phyloP scores from a whole-genome alignment of 169 alveolate species.

The Cryptosporidium muris region DNA sequence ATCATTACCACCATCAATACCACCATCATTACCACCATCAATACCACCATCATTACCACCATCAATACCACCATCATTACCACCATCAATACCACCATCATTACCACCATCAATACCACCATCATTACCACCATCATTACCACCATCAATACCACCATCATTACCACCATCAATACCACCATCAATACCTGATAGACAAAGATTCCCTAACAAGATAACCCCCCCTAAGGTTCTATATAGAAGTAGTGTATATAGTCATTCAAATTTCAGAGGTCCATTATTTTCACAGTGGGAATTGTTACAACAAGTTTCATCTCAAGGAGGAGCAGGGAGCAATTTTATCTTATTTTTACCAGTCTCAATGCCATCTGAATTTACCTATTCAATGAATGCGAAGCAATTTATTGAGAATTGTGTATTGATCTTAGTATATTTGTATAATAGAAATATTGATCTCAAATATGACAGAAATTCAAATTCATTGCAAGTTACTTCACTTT shows the following conservation, averaged over 20 bases:
- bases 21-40: background rate
- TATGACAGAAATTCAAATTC: background rate
- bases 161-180: slow-evolving; percentile 9
- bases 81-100: background rate
- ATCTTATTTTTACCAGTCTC: background rate
- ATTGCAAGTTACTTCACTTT: background rate
- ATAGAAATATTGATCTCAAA: background rate
- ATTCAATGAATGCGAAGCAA: background rate
- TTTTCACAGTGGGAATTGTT: too few relatives aligned
- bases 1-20: background rate
- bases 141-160: background rate
- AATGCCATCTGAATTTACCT: background rate
- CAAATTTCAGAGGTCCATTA: too few relatives aligned
- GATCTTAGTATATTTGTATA: slow-evolving; percentile 3
- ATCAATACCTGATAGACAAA: background rate
- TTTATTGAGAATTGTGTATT: background rate
- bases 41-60: background rate
- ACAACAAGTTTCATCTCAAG: too few relatives aligned
- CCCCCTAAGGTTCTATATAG: too few relatives aligned
- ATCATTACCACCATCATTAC: background rate
- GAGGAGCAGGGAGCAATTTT: too few relatives aligned
- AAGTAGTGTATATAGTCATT: too few relatives aligned
- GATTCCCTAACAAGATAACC: too few relatives aligned
- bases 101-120: background rate
- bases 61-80: slow-evolving; percentile 12